These are phyloP conservation scores for Talaromyces nanjingensis DNA, from an alignment of 495 filamentous ascomycete species.

Conservation along the genomic window DNA sequence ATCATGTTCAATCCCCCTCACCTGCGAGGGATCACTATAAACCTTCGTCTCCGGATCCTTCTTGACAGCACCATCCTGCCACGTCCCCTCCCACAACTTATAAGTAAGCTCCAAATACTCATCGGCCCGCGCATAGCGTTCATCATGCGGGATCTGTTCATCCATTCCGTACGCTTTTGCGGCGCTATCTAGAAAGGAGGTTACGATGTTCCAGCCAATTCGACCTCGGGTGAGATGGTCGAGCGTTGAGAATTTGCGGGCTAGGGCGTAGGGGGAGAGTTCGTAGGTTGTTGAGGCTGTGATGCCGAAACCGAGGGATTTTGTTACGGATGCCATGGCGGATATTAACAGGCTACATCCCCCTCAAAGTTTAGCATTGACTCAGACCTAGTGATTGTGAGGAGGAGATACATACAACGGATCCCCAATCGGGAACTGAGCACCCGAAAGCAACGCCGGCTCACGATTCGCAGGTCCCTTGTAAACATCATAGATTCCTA, in stretches of 20 bases:
- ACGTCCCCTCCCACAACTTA: constrained; percentile 49
- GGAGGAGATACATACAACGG: constrained; percentile 23
- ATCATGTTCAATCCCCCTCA: constrained; percentile 43
- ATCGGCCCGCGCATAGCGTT: constrained; percentile 45
- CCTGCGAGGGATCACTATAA: constrained; percentile 37
- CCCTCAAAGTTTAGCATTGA: background rate
- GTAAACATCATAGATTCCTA: constrained; percentile 42
- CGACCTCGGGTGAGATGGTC: constrained; percentile 47
- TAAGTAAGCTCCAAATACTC: constrained; percentile 45
- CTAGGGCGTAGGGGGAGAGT: constrained; percentile 37
- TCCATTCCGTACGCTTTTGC: constrained; percentile 43
- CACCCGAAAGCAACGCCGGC: constrained; percentile 21
- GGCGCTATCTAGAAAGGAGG: constrained; percentile 40
- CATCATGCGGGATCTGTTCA: constrained; percentile 42
- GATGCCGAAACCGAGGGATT: constrained; percentile 22
- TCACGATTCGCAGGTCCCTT: constrained; percentile 33
- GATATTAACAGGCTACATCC: constrained; percentile 13
- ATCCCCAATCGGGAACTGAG: constrained; percentile 43
- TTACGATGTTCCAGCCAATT: constrained; percentile 52
- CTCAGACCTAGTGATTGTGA: background rate
- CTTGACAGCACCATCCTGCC: constrained; percentile 38
- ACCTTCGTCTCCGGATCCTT: constrained; percentile 30
- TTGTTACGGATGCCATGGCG: constrained; percentile 25
- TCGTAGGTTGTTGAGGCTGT: constrained; percentile 41
- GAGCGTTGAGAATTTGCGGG: constrained; percentile 43